Conservation (phyloP, 1,139 yeast species). For the Nadsonia commutata region DNA sequence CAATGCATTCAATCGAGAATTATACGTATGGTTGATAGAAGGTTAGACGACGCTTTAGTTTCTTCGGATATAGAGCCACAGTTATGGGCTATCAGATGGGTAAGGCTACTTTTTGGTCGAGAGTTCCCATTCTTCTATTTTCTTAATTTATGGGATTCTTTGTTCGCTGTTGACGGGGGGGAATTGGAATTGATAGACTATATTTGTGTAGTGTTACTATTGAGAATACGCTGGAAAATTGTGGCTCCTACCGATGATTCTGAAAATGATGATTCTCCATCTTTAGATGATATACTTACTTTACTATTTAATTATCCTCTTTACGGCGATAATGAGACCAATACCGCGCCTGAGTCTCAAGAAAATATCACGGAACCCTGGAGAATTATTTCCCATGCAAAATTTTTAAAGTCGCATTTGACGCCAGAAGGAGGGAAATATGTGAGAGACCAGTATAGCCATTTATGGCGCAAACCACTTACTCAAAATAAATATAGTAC, state of each 20-base stretch:
- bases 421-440: slow-evolving; percentile 17
- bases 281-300: slow-evolving; percentile 16
- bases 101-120: slow-evolving; percentile 36
- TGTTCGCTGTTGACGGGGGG: slow-evolving; percentile 22
- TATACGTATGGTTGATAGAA: slow-evolving; percentile 25
- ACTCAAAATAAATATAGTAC: slow-evolving; percentile 6
- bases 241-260: slow-evolving; percentile 15
- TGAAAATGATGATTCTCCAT: slow-evolving; percentile 6
- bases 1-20: slow-evolving; percentile 23
- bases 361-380: slow-evolving; percentile 8
- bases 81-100: slow-evolving; percentile 45
- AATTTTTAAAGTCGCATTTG: slow-evolving; percentile 16
- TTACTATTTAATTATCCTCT: slow-evolving; percentile 20
- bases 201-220: slow-evolving; percentile 21
- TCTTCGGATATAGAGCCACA: slow-evolving; percentile 40
- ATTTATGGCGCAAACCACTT: slow-evolving; percentile 4
- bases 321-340: slow-evolving; percentile 6
- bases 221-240: slow-evolving; percentile 18
- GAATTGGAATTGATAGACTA: slow-evolving; percentile 22
- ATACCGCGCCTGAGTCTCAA: neutral
- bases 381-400: slow-evolving; percentile 18
- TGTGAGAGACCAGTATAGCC: slow-evolving; percentile 15
- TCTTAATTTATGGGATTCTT: slow-evolving; percentile 24
- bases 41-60: slow-evolving; percentile 21
- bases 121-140: slow-evolving; percentile 27